Evolutionary conservation across 306 rosid genomes (phyloP), one percentile per base, ranked within the genome.

Genomic region (Amphicarpaea edgeworthii): DNA sequence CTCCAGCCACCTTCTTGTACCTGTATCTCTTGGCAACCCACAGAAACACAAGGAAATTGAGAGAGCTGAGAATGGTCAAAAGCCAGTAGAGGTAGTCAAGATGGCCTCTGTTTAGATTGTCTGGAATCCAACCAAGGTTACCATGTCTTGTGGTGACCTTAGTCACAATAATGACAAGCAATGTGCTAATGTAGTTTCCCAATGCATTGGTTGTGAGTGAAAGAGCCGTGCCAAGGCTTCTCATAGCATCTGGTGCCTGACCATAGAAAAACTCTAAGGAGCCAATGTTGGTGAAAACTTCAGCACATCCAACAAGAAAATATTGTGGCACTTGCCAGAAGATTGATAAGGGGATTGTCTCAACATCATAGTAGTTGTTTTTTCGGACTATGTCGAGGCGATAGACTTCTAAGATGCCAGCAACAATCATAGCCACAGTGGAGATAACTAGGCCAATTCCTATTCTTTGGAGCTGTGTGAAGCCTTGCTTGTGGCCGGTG

Each of bases 321-420:
- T 93, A 93, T 70, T 86, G 97, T 0, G 98, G 98, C 2, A 89
- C 87, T 82, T 93, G 97, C 97, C 98, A 91, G 79, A 93, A 91
- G 12, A 93, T 93, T 8, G 98, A 84, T 85, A 93, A 76, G 34
- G 97, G 97, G 34, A 93, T 80, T 47, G 68, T 69, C 69, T 88
- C 20, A 1, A 50, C 80, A 32, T 91, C 91, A 26, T 91, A 93
- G 42, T 84, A 88, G 70, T 84, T 85, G 87, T 91, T 77, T 19
- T 68, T 82, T 14, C 70, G 60, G 1, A 93, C 80, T 8, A 70
- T 57, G 43, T 37, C 19, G 1, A 93, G 97, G 38, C 97, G 88
- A 55, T 53, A 63, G 3, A 91, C 87, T 70, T 91, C 97, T 85
- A 93, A 59, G 21, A 86, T 8, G n/a, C 98, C 98, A 0, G 96